A percentile compares a stretch with the other conserved stretches of the same genome.
Conservation (phyloP, 176 grass and related monocot species). For the Triticum monococcum region DNA sequence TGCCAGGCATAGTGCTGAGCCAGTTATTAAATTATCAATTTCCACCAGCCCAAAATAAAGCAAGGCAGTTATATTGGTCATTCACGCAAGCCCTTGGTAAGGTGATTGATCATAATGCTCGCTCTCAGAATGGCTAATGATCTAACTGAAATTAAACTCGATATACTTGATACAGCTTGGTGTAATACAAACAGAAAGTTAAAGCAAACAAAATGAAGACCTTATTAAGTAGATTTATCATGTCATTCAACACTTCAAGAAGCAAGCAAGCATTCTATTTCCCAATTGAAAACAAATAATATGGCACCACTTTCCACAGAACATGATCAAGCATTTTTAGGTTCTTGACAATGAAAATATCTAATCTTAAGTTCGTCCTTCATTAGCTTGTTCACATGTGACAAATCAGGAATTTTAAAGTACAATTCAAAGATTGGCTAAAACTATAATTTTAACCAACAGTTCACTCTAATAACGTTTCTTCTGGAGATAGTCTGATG, state of each 20-base stretch:
- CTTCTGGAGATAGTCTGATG: background rate
- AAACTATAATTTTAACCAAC: background rate
- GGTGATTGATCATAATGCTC: background rate
- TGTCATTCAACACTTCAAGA: conserved; percentile 13
- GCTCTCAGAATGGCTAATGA: background rate
- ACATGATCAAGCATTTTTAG: background rate
- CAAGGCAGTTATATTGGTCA: background rate
- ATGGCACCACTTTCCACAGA: background rate
- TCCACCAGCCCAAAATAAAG: too few species aligned
- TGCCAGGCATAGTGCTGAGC: background rate
- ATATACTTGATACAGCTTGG: background rate
- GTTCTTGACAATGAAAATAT: background rate
- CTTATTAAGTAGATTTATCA: background rate
- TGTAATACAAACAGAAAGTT: conserved; percentile 2
- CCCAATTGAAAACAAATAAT: background rate
- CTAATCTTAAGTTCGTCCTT: background rate
- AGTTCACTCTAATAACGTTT: background rate
- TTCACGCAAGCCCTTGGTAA: background rate
- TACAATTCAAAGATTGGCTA: background rate
- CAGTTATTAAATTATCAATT: background rate
- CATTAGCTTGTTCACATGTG: background rate
- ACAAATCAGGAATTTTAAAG: background rate
- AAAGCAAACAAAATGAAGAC: background rate
- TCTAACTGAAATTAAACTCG: background rate
- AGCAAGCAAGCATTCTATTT: background rate